A percentile compares a stretch with the other conserved stretches of the same genome.
Evolutionary conservation across 2,329 filamentous ascomycete species (phyloP).

Genomic region (Aureobasidium melanogenum): DNA sequence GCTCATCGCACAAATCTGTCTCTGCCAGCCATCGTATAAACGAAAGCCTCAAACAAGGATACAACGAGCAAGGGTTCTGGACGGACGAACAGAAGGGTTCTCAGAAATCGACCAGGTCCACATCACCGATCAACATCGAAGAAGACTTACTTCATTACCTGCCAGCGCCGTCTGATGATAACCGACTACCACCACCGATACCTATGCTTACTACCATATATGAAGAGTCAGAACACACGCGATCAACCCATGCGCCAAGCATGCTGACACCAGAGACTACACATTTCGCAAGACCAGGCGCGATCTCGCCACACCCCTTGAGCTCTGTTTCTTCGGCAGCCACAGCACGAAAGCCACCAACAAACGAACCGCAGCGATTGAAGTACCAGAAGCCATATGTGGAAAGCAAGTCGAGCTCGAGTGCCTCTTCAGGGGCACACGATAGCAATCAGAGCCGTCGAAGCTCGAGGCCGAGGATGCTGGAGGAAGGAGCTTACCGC

Average conservation of each 20-base stretch:
- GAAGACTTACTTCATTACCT: background rate
- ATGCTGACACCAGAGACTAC: background rate
- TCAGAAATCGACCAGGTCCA: background rate
- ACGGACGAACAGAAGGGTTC: background rate
- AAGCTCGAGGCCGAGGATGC: background rate
- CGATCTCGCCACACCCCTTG: slow-evolving; percentile 5
- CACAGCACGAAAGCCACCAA: background rate
- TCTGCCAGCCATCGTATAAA: background rate
- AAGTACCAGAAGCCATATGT: slow-evolving; percentile 1
- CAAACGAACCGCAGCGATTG: background rate
- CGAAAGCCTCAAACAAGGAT: background rate
- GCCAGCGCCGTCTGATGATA: background rate
- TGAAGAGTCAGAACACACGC: background rate
- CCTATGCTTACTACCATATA: background rate
- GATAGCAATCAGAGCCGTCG: background rate
- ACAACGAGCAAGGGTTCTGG: background rate
- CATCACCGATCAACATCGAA: background rate
- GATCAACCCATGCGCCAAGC: background rate
- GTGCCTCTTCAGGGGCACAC: background rate
- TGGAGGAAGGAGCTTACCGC: background rate
- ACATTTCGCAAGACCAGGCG: slow-evolving; percentile 2
- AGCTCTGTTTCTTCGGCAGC: background rate
- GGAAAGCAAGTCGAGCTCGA: background rate
- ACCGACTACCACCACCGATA: background rate
- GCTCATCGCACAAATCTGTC: background rate